Base-by-base conservation (phyloP, 1,284 basidiomycete species). In the Stygiomarasmius scandens region DNA sequence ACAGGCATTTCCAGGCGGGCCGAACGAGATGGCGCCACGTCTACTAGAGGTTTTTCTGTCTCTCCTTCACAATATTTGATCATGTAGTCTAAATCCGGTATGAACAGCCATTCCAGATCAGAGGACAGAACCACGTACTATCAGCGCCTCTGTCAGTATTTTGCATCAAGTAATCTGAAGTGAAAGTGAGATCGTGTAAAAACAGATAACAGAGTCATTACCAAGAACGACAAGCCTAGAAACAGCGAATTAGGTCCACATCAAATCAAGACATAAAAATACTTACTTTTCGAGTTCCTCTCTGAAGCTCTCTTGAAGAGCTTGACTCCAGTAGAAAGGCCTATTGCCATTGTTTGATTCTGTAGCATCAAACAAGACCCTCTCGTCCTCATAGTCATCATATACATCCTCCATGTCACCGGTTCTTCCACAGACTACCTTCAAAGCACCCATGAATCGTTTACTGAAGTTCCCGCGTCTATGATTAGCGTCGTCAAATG, bases 231-330 rank as follows among this genome's bases (percentile, higher is more conserved):
- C 90, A 24, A 95, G 83, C 67, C 89, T 92, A 60, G n/a, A n/a
- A 19, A 45, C 48, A 8, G 24, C 27, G 16, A 63, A 12, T 43
- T 29, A 19, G 56, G 51, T 53, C 29, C 52, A 41, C n/a, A 53
- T 38, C 52, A 64, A 34, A 51, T 60, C 16, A 29, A 24, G 25
- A 5, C 27, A 19, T 58, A 10, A 52, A 5, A 45, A 27, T 2
- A 68, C 83, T 63, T 64, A 91, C 86, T 94, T 94, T 71, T 97
- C 95, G 27, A 96, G 77, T 65, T 95, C 92, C 67, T 92, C 87
- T 54, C 92, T 81, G 69, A 96, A 95, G 61, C 85, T 87, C 63
- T 88, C 82, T 66, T 94, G 92, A 36, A 93, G 77, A 20, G 77
- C 76, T 56, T 81, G 81, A 54, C 83, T 90, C 94, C 92, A 97